Percentiles rank a stretch among this genome's conserved stretches.
These are phyloP conservation scores for Tylopilus sp. DNA, from an alignment of 768 basidiomycete species.

Conservation along the genomic window DNA sequence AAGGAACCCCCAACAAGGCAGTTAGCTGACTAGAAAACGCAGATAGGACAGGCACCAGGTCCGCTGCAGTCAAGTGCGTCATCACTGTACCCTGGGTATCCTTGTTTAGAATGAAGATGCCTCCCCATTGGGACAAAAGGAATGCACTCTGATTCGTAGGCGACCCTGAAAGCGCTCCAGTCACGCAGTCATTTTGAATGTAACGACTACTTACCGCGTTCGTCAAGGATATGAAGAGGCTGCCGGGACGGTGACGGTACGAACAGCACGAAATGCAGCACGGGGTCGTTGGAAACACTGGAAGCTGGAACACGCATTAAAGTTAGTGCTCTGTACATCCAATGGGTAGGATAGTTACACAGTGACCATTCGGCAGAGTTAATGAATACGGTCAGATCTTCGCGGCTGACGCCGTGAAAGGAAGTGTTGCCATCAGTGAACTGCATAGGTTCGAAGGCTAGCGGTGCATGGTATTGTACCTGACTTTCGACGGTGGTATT, in stretches of 20 bases:
- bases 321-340: neutral
- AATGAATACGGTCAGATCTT: constrained; percentile 88
- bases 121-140: constrained; percentile 92
- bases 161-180: constrained; percentile 36
- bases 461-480: constrained; percentile 85
- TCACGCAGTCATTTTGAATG: constrained; percentile 2
- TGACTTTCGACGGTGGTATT: constrained; percentile 95
- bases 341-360: constrained; percentile 46
- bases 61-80: constrained; percentile 33
- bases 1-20: constrained; percentile 77
- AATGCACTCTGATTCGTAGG: constrained; percentile 62
- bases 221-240: constrained; percentile 65
- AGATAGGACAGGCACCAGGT: constrained; percentile 52
- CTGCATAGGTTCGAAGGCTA: constrained; percentile 68
- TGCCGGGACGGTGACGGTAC: constrained; percentile 68
- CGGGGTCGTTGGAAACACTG: constrained; percentile 88
- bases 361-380: constrained; percentile 97
- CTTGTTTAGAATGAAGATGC: constrained; percentile 76
- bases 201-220: constrained; percentile 39
- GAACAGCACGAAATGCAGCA: constrained; percentile 89
- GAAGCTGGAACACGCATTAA: constrained; percentile 56
- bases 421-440: constrained; percentile 33
- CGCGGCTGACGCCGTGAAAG: constrained; percentile 62
- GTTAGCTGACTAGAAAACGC: constrained; percentile 71
- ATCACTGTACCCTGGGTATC: constrained; percentile 24